A percentile compares a stretch with the other conserved stretches of the same genome.
Conservation (phyloP, 129 eudicot species). For the Lactuca saligna region DNA sequence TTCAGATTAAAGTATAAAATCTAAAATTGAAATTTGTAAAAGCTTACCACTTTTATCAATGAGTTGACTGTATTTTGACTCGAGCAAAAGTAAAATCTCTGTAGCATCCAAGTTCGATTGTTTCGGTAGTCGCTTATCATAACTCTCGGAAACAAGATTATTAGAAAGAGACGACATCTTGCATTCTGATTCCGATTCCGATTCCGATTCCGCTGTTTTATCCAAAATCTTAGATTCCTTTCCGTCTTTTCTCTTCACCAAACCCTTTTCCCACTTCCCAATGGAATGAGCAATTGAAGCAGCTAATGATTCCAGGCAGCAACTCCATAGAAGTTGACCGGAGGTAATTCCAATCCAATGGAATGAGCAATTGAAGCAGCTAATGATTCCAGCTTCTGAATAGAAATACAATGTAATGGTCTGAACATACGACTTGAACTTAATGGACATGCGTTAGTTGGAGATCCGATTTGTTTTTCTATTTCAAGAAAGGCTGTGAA, state of each 20-base stretch:
- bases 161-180: slow-evolving; percentile 1
- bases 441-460: slow-evolving; percentile 53
- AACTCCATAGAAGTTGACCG: slow-evolving; percentile 69
- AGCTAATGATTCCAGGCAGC: slow-evolving; percentile 65
- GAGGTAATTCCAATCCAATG: slow-evolving; percentile 67
- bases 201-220: not conserved
- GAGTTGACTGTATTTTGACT: slow-evolving; percentile 49
- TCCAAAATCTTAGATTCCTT: slow-evolving; percentile 9
- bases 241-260: slow-evolving; percentile 21
- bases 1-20: not conserved
- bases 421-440: slow-evolving; percentile 66
- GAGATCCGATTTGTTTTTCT: slow-evolving; percentile 52
- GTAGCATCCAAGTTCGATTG: slow-evolving; percentile 29
- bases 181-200: not conserved
- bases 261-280: slow-evolving; percentile 72
- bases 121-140: slow-evolving; percentile 1
- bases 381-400: slow-evolving; percentile 60
- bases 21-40: not conserved
- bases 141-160: not conserved
- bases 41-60: slow-evolving; percentile 52
- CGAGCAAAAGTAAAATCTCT: slow-evolving; percentile 50
- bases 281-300: slow-evolving; percentile 67
- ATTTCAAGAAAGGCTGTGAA: slow-evolving; percentile 67
- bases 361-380: slow-evolving; percentile 59
- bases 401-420: slow-evolving; percentile 45